Evolutionary conservation across 176 grass and related monocot genomes (phyloP).

Genomic region (Hsuehochloa calcarea): DNA sequence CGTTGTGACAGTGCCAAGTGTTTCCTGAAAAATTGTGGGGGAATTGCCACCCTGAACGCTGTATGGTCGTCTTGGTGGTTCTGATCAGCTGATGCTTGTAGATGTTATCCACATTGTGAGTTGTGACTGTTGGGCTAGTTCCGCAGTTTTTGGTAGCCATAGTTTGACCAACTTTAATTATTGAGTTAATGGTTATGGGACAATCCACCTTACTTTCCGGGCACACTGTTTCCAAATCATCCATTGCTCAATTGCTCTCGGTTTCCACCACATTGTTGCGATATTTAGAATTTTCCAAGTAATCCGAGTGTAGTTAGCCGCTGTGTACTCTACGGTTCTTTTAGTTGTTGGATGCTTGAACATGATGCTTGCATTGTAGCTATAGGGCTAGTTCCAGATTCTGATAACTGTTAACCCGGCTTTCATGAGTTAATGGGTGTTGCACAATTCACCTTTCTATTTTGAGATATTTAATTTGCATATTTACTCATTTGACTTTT

Average conservation of each 20-base stretch:
- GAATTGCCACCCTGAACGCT: not conserved
- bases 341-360: not conserved
- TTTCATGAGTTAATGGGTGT: not conserved
- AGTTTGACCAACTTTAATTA: not conserved
- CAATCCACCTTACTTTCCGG: not conserved
- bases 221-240: not conserved
- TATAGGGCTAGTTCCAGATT: not conserved
- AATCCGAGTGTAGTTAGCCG: not conserved
- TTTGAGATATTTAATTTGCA: not conserved
- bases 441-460: not conserved
- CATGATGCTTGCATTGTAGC: not conserved
- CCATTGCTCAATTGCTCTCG: not conserved
- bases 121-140: not conserved
- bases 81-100: not conserved
- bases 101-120: not conserved
- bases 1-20: not conserved
- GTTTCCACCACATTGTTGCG: not conserved
- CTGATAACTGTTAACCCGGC: not conserved
- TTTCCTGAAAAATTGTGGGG: not conserved
- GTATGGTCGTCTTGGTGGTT: not conserved
- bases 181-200: not conserved
- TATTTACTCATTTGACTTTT: not conserved
- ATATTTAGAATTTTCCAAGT: not conserved
- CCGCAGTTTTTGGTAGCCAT: not conserved
- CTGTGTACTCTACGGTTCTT: not conserved